These are phyloP conservation scores for Obba rivulosa DNA, from an alignment of 768 basidiomycete genomes.

Conservation along the genomic window DNA sequence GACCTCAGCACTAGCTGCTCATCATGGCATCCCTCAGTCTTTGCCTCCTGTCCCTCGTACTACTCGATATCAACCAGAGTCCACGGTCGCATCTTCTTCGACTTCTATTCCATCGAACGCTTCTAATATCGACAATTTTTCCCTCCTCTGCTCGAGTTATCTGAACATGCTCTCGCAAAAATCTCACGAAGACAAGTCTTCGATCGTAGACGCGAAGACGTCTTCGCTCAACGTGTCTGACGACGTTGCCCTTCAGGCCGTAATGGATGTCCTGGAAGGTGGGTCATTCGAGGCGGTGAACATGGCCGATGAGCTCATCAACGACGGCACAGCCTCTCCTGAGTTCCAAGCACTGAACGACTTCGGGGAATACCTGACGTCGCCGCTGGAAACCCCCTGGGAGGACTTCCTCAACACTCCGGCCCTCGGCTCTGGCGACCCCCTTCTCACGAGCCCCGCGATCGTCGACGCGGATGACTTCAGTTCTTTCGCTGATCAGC, in stretches of 20 bases:
- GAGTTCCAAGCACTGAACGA: slow-evolving; percentile 32
- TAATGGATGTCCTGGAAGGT: slow-evolving; percentile 38
- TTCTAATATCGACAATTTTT: slow-evolving; percentile 35
- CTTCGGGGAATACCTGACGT: slow-evolving; percentile 40
- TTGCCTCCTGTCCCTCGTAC: slow-evolving; percentile 66
- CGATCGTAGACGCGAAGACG: slow-evolving; percentile 18
- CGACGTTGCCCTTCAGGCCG: slow-evolving; percentile 27
- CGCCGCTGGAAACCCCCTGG: slow-evolving; percentile 41
- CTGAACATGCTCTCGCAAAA: slow-evolving; percentile 56
- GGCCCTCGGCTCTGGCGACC: slow-evolving; percentile 32
- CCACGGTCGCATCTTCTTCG: slow-evolving; percentile 26
- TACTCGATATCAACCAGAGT: slow-evolving; percentile 37
- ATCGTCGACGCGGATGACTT: slow-evolving; percentile 33
- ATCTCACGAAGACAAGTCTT: slow-evolving; percentile 26
- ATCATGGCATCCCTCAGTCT: slow-evolving; percentile 74
- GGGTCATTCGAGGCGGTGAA: slow-evolving; percentile 2
- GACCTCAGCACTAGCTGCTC: slow-evolving; percentile 64
- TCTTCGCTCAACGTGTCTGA: slow-evolving; percentile 14
- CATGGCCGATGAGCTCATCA: background rate
- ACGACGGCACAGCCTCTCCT: slow-evolving; percentile 29
- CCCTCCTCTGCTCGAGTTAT: slow-evolving; percentile 53
- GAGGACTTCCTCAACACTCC: slow-evolving; percentile 43
- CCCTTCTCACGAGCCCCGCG: slow-evolving; percentile 38
- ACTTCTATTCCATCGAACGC: slow-evolving; percentile 16
- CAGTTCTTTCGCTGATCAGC: slow-evolving; percentile 18